A percentile compares a stretch with the other conserved stretches of the same genome.
These are phyloP conservation scores for Neoboletus subvelutipes DNA, from an alignment of 768 basidiomycete species.

Conservation along the genomic window DNA sequence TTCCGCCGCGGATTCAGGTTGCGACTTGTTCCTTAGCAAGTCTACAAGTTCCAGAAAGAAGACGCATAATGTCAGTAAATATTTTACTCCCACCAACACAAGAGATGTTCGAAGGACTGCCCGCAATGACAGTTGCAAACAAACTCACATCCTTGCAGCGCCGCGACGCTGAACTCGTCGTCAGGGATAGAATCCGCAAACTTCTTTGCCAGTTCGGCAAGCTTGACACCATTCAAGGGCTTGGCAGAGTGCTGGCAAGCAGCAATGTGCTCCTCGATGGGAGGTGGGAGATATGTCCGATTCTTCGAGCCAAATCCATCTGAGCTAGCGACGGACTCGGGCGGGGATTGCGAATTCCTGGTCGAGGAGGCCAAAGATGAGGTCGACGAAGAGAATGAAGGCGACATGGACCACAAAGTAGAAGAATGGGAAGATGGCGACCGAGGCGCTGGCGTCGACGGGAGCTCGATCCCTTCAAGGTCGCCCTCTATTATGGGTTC, in stretches of 20 bases:
- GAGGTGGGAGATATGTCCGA: conserved; percentile 62
- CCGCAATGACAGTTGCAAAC: conserved; percentile 15
- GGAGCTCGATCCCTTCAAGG: conserved; percentile 47
- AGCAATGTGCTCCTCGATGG: conserved; percentile 57
- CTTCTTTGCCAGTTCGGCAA: conserved; percentile 67
- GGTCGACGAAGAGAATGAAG: conserved; percentile 44
- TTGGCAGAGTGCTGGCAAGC: conserved; percentile 61
- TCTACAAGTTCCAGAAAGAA: conserved; percentile 40
- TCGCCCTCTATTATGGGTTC: conserved; percentile 39
- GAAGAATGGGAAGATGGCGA: conserved; percentile 48
- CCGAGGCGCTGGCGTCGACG: conserved; percentile 38
- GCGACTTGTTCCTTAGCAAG: conserved; percentile 79
- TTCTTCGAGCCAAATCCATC: conserved; percentile 53
- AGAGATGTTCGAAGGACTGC: conserved; percentile 2
- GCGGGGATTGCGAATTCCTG: conserved; percentile 27
- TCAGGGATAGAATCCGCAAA: conserved; percentile 85
- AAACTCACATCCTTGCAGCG: conserved; percentile 84
- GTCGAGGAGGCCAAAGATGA: conserved; percentile 37
- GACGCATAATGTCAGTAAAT: conserved; percentile 25
- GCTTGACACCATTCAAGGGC: conserved; percentile 61
- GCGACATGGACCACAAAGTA: conserved; percentile 44
- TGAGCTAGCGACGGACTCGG: conserved; percentile 13
- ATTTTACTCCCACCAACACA: conserved; percentile 20
- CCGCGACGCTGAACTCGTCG: conserved; percentile 85
- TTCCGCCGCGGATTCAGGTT: conserved; percentile 72